Base-by-base conservation (phyloP, 257 asterid genomes). In the Solanum ahanhuiri region DNA sequence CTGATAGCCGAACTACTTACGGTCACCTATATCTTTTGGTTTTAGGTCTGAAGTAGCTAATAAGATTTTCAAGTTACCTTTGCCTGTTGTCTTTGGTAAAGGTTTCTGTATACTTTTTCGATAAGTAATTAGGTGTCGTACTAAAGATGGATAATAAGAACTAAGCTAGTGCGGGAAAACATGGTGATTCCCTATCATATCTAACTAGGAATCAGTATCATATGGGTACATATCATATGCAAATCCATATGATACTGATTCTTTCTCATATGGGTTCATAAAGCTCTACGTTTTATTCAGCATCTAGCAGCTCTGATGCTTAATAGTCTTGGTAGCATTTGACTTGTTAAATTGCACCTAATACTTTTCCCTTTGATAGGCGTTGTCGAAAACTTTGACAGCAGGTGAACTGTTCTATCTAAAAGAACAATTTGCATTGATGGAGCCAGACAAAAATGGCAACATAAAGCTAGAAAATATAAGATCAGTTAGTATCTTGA, bases 371-470 rank as follows among this genome's bases (percentile, higher is more conserved):
- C 66, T 85, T 69, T 86, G 73, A 88, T 94, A 95, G 98, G 97
- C 98, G 31, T 57, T 95, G 87, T 92, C 98, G 1, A 94, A 94
- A 88, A 94, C 97, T 15, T 87, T 95, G 92, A 92, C 94, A 6
- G 95, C 69, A 14, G 96, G 93, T 82, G 98, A 93, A 83, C 94
- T 94, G 85, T 91, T 89, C 90, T 95, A 94, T 89, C 89, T 94
- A 87, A 93, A 92, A 88, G 96, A 91, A 89, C 98, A 95, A 82
- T 95, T 92, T 89, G 90, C 88, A 20, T 90, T 91, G 7, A 86
- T 96, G 85, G 98, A 94, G 83, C 96, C 99, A 9, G 93, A 85
- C 94, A 94, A 94, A 90, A 91, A 93, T 51, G 95, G 97, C 77
- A 90, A 92, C 72, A 94, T 96, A 86, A 89, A 91, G 85, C 89